Percentiles rank a stretch among this genome's conserved stretches.
phyloP scores from a whole-genome alignment of 2,329 filamentous ascomycete species.

The Diaporthe vexans region DNA sequence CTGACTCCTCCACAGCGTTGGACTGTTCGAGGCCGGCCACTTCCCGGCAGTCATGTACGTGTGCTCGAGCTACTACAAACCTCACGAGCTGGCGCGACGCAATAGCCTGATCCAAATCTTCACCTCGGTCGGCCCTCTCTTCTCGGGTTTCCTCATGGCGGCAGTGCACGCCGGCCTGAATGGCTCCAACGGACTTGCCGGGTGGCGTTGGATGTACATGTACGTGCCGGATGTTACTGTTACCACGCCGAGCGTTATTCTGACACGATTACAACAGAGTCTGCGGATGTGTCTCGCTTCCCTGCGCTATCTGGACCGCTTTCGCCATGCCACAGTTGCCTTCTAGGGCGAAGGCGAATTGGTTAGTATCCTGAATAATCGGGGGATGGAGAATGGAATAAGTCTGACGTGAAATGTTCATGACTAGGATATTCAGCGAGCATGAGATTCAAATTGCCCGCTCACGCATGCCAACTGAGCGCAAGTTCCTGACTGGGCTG shows the following conservation, averaged over 20 bases:
- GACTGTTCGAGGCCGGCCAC: conserved; percentile 49
- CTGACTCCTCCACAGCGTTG: conserved; percentile 43
- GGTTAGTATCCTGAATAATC: background rate
- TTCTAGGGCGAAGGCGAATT: conserved; percentile 11
- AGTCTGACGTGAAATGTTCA: background rate
- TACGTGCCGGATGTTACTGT: background rate
- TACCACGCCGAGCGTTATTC: background rate
- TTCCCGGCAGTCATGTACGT: conserved; percentile 50
- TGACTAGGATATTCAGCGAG: conserved; percentile 4
- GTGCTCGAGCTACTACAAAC: conserved; percentile 50
- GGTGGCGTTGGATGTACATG: conserved; percentile 28
- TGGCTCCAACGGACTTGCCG: background rate
- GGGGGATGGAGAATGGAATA: too few relatives aligned
- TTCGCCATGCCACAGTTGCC: conserved; percentile 12
- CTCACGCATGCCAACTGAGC: conserved; percentile 41
- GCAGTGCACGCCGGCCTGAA: conserved; percentile 3
- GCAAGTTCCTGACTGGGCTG: conserved; percentile 45
- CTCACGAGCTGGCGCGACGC: conserved; percentile 49
- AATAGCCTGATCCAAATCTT: conserved; percentile 49
- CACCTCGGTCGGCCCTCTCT: conserved; percentile 46
- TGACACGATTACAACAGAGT: background rate
- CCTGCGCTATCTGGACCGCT: conserved; percentile 7
- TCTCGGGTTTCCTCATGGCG: conserved; percentile 42
- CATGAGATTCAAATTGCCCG: conserved; percentile 5
- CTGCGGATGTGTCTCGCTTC: background rate